Base-by-base conservation (phyloP, 148 eudicot species). In the Silene latifolia region DNA sequence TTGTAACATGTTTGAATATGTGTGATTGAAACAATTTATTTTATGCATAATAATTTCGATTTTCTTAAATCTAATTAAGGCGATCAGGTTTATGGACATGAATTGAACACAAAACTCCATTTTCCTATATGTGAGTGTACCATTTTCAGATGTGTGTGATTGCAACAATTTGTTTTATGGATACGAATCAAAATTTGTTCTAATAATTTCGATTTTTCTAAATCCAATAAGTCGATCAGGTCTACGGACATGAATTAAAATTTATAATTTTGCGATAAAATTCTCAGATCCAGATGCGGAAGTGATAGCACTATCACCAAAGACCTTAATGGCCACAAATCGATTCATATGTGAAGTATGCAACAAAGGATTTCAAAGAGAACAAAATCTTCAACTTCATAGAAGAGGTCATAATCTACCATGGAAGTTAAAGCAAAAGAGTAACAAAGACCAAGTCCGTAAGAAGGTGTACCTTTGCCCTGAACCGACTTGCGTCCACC, bases 351-450 rank as follows among this genome's bases (percentile, higher is more conserved):
- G 88, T 32, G 86, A 85, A 63, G 88, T 85, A 8, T 85, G 88
- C 75, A 78, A 80, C 82, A 85, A 83, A 74, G 88, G 88, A 3
- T 85, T 85, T 39, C 88, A 83, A 69, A 83, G 88, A 17, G 88
- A 83, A 58, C 88, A 85, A 48, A 85, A 85, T 74, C 73, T 85
- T 6, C 84, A 85, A 59, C 88, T 85, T 44, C 88, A 85, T 67
- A 80, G 86, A 57, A 78, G 88, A 68, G 88, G 88, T 4, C 88
- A 86, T 74, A 86, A 86, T 56, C 81, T 86, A 4, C 88, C 88
- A 8, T 86, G 88, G 88, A 86, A 83, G 59, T 72, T 86, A 20
- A 81, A 74, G 39, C 84, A 86, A 54, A 83, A 79, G 72, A 79
- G 73, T 11, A 86, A 75, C 71, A 80, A 86, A 68, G 85, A 83